Conservation (phyloP, 257 asterid species). For the Lycium ferocissimum region DNA sequence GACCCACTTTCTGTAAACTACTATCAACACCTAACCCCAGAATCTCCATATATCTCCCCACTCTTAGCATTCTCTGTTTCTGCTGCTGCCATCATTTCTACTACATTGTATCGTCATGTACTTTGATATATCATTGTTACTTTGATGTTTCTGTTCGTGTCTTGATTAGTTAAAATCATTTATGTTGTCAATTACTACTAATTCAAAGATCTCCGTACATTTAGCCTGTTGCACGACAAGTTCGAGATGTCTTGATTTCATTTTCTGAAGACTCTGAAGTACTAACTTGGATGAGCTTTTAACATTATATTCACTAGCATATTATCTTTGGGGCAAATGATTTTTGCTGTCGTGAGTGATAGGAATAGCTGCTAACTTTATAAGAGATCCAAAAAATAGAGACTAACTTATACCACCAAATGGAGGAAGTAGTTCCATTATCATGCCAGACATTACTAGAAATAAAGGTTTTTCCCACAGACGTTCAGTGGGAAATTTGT, state of each 20-base stretch:
- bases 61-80: too few relatives aligned
- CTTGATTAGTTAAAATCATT: neutral
- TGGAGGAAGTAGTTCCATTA: constrained; percentile 63
- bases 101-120: neutral
- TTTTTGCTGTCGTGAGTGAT: neutral
- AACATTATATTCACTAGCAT: neutral
- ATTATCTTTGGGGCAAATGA: neutral
- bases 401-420: constrained; percentile 29
- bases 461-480: too few relatives aligned
- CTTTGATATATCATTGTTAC: neutral
- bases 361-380: constrained; percentile 9
- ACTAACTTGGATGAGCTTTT: constrained; percentile 16
- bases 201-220: neutral
- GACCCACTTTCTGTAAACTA: too few relatives aligned
- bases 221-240: neutral
- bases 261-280: neutral
- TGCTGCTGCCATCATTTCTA: too few relatives aligned
- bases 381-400: neutral
- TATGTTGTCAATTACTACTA: neutral
- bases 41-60: too few relatives aligned
- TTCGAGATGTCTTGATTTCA: constrained; percentile 9
- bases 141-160: neutral
- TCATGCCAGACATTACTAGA: constrained; percentile 46
- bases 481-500: too few relatives aligned
- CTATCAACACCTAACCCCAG: too few relatives aligned